A percentile compares a stretch with the other conserved stretches of the same genome.
These are phyloP conservation scores for Talaromyces sp. DNA, from an alignment of 2,329 filamentous ascomycete genomes.

Conservation along the genomic window DNA sequence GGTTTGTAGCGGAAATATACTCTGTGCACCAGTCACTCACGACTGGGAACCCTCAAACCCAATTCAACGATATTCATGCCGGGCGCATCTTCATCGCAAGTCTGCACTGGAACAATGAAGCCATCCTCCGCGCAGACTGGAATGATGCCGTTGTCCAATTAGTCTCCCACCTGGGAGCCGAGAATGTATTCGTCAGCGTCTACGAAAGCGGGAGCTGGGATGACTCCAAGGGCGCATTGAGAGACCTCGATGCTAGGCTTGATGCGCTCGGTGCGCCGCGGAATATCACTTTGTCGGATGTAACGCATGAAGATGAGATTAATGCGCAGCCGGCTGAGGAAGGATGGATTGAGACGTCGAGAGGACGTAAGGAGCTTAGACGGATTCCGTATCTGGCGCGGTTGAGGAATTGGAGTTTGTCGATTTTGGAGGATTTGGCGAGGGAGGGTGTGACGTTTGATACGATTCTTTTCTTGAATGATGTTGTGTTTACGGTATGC, in stretches of 20 bases:
- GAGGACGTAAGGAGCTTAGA: slow-evolving; percentile 55
- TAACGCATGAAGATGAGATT: slow-evolving; percentile 59
- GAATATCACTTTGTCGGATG: slow-evolving; percentile 56
- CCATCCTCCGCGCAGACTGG: slow-evolving; percentile 61
- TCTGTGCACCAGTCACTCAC: background rate
- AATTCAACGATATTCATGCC: background rate
- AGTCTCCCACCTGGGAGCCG: slow-evolving; percentile 54
- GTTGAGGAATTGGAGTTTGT: slow-evolving; percentile 62
- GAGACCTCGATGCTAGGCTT: slow-evolving; percentile 55
- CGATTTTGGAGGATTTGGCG: slow-evolving; percentile 54
- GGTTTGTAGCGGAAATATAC: background rate
- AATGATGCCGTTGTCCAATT: slow-evolving; percentile 58
- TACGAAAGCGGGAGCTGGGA: slow-evolving; percentile 69
- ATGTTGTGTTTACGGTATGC: slow-evolving; percentile 44
- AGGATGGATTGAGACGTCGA: slow-evolving; percentile 64
- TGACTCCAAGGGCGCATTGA: slow-evolving; percentile 61
- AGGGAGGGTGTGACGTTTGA: slow-evolving; percentile 53
- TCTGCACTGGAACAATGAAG: slow-evolving; percentile 66
- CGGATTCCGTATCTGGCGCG: slow-evolving; percentile 67
- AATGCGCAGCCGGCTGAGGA: slow-evolving; percentile 37
- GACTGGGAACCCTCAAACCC: background rate
- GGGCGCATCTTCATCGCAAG: slow-evolving; percentile 62
- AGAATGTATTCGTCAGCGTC: slow-evolving; percentile 66
- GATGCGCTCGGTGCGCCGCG: slow-evolving; percentile 52
- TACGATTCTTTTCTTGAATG: slow-evolving; percentile 58